These are phyloP conservation scores for Cylindrodendrum hubeiense DNA, from an alignment of 2,329 filamentous ascomycete genomes.

Conservation along the genomic window DNA sequence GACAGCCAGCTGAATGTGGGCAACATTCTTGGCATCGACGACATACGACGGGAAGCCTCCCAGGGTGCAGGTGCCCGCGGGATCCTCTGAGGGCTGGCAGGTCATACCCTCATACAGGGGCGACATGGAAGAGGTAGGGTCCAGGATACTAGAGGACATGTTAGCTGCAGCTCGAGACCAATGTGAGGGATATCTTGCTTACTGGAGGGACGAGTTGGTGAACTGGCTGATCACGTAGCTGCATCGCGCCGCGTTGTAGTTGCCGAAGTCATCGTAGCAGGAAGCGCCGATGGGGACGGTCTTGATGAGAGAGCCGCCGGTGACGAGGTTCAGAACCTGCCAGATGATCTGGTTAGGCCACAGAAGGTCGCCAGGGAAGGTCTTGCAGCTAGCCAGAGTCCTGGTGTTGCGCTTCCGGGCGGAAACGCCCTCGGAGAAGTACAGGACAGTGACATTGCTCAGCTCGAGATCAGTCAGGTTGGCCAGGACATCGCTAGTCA, in stretches of 20 bases:
- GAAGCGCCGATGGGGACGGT: conserved; percentile 48
- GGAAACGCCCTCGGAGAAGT: conserved; percentile 18
- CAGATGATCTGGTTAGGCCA: conserved; percentile 47
- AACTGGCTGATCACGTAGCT: conserved; percentile 43
- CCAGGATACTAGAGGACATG: conserved; percentile 39
- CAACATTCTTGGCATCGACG: conserved; percentile 55
- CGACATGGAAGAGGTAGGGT: conserved; percentile 57
- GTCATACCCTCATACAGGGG: conserved; percentile 55
- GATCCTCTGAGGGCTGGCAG: conserved; percentile 46
- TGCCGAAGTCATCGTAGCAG: conserved; percentile 44
- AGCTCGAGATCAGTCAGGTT: conserved; percentile 29
- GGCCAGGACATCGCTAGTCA: conserved; percentile 27
- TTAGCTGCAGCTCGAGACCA: conserved; percentile 10
- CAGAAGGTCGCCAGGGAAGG: conserved; percentile 47
- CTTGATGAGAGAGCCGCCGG: conserved; percentile 48
- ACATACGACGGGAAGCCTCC: conserved; percentile 59
- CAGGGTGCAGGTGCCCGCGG: conserved; percentile 47
- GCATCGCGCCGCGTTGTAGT: conserved; percentile 47
- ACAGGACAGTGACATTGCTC: conserved; percentile 21
- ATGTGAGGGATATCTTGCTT: background rate
- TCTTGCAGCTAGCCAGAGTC: conserved; percentile 44
- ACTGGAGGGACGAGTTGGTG: conserved; percentile 42
- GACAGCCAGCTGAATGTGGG: conserved; percentile 59
- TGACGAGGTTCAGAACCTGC: conserved; percentile 51
- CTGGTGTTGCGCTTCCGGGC: background rate